Evolutionary conservation across 257 asterid species (phyloP).

Genomic region (Eustoma russellianum): DNA sequence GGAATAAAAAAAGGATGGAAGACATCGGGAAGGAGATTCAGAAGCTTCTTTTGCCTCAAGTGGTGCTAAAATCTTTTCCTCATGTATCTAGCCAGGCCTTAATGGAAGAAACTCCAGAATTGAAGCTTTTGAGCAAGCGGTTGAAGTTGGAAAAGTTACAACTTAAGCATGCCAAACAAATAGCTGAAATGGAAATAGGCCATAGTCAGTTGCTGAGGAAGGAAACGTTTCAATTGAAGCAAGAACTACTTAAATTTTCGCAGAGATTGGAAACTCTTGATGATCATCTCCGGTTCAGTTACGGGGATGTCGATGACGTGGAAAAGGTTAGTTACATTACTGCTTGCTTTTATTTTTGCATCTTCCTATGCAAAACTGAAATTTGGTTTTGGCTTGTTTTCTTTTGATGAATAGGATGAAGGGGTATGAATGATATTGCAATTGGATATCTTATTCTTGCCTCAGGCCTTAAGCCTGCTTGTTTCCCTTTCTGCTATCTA

Average conservation of each 20-base stretch:
- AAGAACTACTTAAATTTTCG: constrained; percentile 39
- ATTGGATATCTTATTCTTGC: background rate
- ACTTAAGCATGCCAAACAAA: constrained; percentile 63
- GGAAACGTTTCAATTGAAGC: constrained; percentile 47
- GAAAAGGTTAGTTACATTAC: constrained; percentile 59
- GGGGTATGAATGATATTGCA: too few relatives aligned
- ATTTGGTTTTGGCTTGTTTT: constrained; percentile 1
- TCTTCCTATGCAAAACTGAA: background rate
- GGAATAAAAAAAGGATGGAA: constrained; percentile 41
- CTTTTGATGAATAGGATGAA: background rate
- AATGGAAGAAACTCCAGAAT: constrained; percentile 35
- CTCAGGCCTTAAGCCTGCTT: background rate
- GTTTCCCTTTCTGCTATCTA: background rate
- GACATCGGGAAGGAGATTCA: constrained; percentile 43
- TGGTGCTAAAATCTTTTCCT: constrained; percentile 16
- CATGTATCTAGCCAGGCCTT: constrained; percentile 16
- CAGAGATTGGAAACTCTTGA: constrained; percentile 47
- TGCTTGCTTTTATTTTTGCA: constrained; percentile 8
- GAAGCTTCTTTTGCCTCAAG: constrained; percentile 32
- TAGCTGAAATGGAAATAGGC: constrained; percentile 43
- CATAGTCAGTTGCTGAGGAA: constrained; percentile 48
- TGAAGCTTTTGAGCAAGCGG: constrained; percentile 43
- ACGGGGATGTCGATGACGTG: constrained; percentile 33
- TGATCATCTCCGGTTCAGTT: constrained; percentile 22
- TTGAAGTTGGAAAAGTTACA: constrained; percentile 62